Conservation (phyloP, 257 asterid genomes). For the Fraxinus cuspidata region DNA sequence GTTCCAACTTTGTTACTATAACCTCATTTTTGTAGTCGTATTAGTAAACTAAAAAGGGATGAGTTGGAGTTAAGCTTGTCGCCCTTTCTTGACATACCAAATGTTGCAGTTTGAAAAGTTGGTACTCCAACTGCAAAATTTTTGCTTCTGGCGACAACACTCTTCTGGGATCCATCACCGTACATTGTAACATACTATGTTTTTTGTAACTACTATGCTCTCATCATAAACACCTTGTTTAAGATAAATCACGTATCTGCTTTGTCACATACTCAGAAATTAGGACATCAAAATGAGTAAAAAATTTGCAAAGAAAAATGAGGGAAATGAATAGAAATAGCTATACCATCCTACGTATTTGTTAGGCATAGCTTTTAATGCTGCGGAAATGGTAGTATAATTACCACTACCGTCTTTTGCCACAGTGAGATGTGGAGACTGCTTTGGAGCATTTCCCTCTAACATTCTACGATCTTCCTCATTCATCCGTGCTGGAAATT, state of each 20-base stretch:
- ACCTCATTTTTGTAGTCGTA: no score
- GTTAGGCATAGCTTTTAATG: constrained; percentile 66
- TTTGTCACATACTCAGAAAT: no score
- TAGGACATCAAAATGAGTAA: no score
- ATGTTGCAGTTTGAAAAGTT: constrained; percentile 78
- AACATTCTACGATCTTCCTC: constrained; percentile 46
- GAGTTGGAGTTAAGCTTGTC: neutral
- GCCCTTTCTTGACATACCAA: constrained; percentile 45
- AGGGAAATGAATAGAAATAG: neutral
- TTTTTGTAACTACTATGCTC: no score
- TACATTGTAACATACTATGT: no score
- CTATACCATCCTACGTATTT: constrained; percentile 57
- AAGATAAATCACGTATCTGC: no score
- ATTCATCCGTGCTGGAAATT: constrained; percentile 13
- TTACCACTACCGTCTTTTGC: constrained; percentile 76
- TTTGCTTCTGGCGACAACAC: no score
- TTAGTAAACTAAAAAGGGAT: neutral
- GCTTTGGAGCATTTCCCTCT: constrained; percentile 35
- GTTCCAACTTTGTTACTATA: no score
- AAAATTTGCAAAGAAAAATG: no score
- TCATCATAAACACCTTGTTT: no score
- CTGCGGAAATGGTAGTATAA: constrained; percentile 55
- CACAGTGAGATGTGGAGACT: constrained; percentile 58
- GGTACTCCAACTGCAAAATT: no score
- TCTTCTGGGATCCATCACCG: no score